These are phyloP conservation scores for Eutrema japonicum DNA, from an alignment of 345 rosid genomes.

Conservation along the genomic window DNA sequence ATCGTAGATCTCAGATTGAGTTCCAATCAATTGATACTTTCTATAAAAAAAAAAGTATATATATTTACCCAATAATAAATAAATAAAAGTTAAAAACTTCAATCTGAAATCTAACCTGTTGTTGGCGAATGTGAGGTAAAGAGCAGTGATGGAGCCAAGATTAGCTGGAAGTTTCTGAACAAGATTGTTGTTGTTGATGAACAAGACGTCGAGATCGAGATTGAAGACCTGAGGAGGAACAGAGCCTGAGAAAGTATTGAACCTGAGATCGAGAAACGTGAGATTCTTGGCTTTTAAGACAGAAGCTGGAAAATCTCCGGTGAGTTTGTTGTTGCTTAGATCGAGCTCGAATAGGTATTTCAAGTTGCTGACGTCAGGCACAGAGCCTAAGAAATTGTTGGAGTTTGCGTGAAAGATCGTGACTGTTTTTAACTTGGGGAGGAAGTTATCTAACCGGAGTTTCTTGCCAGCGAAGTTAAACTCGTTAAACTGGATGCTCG, in stretches of 20 bases:
- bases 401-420: conserved; percentile 86
- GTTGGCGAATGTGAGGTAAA: conserved; percentile 76
- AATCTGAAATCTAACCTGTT: conserved; percentile 47
- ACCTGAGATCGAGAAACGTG: conserved; percentile 75
- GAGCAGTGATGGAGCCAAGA: conserved; percentile 56
- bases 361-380: conserved; percentile 59
- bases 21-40: too few species aligned
- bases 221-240: conserved; percentile 71
- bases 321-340: conserved; percentile 71
- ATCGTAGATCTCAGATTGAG: too few species aligned
- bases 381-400: conserved; percentile 64
- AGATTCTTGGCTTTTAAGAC: conserved; percentile 54
- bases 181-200: conserved; percentile 72
- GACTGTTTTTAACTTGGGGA: conserved; percentile 60
- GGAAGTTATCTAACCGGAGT: conserved; percentile 54
- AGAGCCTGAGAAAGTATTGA: conserved; percentile 64
- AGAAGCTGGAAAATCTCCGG: conserved; percentile 66
- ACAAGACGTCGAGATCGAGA: conserved; percentile 64
- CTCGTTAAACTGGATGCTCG: conserved; percentile 75
- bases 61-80: neutral
- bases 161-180: conserved; percentile 51
- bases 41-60: too few species aligned
- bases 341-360: conserved; percentile 80
- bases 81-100: neutral
- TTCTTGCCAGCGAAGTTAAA: conserved; percentile 58